phyloP scores from a whole-genome alignment of 2,329 filamentous ascomycete genomes.

The Hypoxylon sp. region DNA sequence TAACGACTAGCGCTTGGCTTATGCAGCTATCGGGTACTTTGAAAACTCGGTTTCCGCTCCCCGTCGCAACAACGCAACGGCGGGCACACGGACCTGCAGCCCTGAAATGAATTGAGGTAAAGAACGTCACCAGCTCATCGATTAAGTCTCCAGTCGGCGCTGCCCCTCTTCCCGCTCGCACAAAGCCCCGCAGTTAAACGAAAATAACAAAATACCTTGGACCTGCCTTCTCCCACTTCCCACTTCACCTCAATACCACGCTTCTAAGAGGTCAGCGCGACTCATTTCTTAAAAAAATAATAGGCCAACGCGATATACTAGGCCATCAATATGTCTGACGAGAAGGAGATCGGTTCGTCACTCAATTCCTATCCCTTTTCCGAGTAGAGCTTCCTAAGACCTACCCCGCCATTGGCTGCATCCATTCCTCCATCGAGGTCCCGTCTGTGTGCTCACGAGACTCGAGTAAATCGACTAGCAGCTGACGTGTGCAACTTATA shows the following conservation, averaged over 20 bases:
- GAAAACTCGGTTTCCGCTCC: conserved; percentile 7
- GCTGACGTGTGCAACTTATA: conserved; percentile 58
- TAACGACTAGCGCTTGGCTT: not conserved
- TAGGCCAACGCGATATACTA: conserved; percentile 15
- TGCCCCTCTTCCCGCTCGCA: conserved; percentile 45
- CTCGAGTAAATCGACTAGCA: conserved; percentile 23
- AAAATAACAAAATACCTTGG: conserved; percentile 45
- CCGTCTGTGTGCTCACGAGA: conserved; percentile 31
- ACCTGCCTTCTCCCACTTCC: conserved; percentile 21
- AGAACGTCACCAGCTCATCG: conserved; percentile 42
- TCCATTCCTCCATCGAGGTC: conserved; percentile 29
- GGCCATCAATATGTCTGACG: conserved; percentile 46
- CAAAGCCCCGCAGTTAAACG: conserved; percentile 45
- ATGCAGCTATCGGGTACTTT: conserved; percentile 9
- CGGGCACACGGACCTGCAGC: conserved; percentile 36
- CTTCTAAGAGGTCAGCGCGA: conserved; percentile 16
- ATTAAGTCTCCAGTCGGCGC: conserved; percentile 20
- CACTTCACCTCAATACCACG: conserved; percentile 20
- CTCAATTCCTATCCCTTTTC: conserved; percentile 24
- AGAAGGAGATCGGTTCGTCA: conserved; percentile 50
- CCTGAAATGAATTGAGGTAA: conserved; percentile 32
- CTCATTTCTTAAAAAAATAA: conserved; percentile 17
- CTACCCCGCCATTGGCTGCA: conserved; percentile 45
- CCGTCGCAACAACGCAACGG: conserved; percentile 8
- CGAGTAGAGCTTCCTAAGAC: conserved; percentile 33